Evolutionary conservation across 768 basidiomycete genomes (phyloP).

Genomic region (Polyporus arcularius): DNA sequence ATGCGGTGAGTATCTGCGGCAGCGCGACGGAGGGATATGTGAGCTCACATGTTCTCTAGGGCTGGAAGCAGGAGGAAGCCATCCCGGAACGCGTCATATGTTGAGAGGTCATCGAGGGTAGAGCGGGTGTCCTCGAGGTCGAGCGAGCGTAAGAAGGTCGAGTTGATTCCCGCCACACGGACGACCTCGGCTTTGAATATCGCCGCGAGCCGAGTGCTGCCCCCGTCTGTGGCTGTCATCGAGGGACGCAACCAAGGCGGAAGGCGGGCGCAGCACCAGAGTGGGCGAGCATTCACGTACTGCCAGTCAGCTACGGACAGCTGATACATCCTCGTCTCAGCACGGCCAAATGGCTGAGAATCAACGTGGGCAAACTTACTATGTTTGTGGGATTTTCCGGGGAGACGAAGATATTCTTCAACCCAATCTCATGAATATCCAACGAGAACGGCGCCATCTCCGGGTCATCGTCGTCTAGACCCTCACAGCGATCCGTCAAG

Average conservation of each 20-base stretch:
- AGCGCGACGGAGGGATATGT: too few relatives aligned
- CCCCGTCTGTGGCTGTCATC: conserved; percentile 15
- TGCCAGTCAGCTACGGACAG: conserved; percentile 33
- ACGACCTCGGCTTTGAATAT: conserved; percentile 27
- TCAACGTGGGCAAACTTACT: conserved; percentile 19
- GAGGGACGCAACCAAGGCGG: conserved; percentile 34
- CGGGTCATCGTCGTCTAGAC: conserved; percentile 35
- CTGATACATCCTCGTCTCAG: conserved; percentile 10
- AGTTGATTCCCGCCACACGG: conserved; percentile 25
- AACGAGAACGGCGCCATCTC: conserved; percentile 34
- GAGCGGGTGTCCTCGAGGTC: conserved; percentile 32
- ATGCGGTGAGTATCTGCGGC: not conserved
- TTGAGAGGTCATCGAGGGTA: conserved; percentile 34
- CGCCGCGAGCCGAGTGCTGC: conserved; percentile 20
- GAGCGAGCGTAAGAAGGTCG: conserved; percentile 28
- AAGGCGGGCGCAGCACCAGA: conserved; percentile 37
- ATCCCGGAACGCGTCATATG: conserved; percentile 36
- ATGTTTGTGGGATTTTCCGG: conserved; percentile 30
- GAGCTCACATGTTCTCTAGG: conserved; percentile 36
- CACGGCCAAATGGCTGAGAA: not conserved
- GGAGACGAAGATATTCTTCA: conserved; percentile 33
- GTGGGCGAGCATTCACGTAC: conserved; percentile 28
- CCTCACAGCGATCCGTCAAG: conserved; percentile 30
- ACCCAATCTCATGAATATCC: conserved; percentile 31
- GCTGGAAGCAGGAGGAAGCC: conserved; percentile 37